Evolutionary conservation across 78 protist genomes (phyloP).

Genomic region (Planoprotostelium fungivorum): DNA sequence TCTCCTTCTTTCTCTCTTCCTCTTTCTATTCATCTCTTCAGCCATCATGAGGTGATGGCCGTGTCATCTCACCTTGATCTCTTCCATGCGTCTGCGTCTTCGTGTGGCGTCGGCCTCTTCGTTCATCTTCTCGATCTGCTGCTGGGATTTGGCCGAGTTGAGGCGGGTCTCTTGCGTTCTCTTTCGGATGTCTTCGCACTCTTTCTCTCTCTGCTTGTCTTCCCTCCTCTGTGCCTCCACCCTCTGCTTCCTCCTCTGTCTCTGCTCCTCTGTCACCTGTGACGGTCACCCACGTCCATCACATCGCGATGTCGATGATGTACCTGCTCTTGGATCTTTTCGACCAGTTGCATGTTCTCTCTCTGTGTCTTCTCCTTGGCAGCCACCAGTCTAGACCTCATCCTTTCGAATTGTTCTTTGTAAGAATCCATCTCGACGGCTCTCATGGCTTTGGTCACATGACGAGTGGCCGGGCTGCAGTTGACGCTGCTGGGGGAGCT

Average conservation of each 20-base stretch:
- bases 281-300: no score
- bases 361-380: background rate
- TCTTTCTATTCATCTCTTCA: background rate
- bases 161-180: background rate
- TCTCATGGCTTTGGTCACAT: background rate
- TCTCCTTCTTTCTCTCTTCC: background rate
- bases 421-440: background rate
- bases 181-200: background rate
- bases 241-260: background rate
- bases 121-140: background rate
- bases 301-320: no score
- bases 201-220: background rate
- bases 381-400: background rate
- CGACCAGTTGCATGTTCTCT: background rate
- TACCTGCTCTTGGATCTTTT: background rate
- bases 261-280: background rate
- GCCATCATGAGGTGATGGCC: no score
- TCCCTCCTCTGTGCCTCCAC: background rate
- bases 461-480: background rate
- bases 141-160: background rate
- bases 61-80: background rate
- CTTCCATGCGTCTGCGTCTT: background rate
- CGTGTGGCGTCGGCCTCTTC: background rate
- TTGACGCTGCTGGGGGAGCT: background rate
- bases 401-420: background rate